Evolutionary conservation across 2,329 filamentous ascomycete genomes (phyloP).

Genomic region (Immersiporthe knoxdaviesiana): DNA sequence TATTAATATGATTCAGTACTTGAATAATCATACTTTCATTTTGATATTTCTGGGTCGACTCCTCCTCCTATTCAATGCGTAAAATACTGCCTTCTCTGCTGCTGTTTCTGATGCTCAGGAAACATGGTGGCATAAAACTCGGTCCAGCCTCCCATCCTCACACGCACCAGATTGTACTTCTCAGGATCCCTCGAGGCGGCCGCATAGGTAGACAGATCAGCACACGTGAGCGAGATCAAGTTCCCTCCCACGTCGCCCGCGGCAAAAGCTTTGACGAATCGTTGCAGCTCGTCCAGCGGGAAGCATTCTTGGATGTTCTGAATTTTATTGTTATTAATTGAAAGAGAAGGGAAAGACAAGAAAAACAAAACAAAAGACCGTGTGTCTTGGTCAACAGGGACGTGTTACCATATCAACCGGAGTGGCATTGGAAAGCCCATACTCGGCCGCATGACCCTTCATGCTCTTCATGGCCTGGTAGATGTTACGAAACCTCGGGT

Average conservation of each 20-base stretch:
- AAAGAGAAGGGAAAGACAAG: no score
- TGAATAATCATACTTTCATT: no score
- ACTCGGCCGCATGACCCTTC: slow-evolving; percentile 24
- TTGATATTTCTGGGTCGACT: no score
- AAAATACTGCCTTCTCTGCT: slow-evolving; percentile 32
- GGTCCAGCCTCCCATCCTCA: slow-evolving; percentile 34
- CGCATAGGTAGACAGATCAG: slow-evolving; percentile 32
- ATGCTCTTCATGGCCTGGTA: slow-evolving; percentile 30
- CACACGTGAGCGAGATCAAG: slow-evolving; percentile 32
- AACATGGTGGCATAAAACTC: slow-evolving; percentile 34
- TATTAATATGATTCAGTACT: no score
- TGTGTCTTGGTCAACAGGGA: no score
- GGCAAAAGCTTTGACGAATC: slow-evolving; percentile 29
- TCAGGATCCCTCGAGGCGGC: slow-evolving; percentile 31
- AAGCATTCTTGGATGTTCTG: slow-evolving; percentile 33
- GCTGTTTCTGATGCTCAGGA: slow-evolving; percentile 33
- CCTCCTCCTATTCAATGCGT: slow-evolving; percentile 3
- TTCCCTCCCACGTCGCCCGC: slow-evolving; percentile 32
- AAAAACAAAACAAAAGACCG: neutral
- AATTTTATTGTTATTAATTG: no score
- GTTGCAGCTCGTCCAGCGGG: slow-evolving; percentile 27
- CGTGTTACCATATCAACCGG: slow-evolving; percentile 34
- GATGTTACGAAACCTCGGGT: slow-evolving; percentile 29
- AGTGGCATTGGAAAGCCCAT: slow-evolving; percentile 31
- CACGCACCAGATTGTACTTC: slow-evolving; percentile 32